Conservation (phyloP, 2,329 filamentous ascomycete genomes). For the Bipolaris sorokiniana region DNA sequence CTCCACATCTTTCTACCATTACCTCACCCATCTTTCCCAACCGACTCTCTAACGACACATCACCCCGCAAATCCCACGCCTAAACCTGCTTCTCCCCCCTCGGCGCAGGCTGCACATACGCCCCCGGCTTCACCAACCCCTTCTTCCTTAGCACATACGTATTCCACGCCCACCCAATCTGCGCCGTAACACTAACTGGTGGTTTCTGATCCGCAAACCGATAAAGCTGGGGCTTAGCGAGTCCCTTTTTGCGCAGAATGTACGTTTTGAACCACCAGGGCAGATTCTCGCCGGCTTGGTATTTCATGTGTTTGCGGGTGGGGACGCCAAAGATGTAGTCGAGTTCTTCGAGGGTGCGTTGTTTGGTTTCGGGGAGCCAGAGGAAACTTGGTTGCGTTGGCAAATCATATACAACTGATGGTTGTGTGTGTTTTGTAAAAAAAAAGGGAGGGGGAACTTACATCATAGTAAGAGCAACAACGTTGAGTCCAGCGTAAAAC, state of each 20-base stretch:
- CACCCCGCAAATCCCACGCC: not conserved
- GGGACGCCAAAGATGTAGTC: constrained; percentile 59
- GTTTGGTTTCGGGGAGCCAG: constrained; percentile 58
- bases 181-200: constrained; percentile 23
- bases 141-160: constrained; percentile 29
- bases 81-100: constrained; percentile 30
- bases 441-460: constrained; percentile 14
- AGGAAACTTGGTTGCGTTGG: constrained; percentile 53
- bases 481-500: constrained; percentile 67
- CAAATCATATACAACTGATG: not conserved
- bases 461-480: constrained; percentile 67
- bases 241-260: constrained; percentile 48
- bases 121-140: constrained; percentile 22
- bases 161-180: constrained; percentile 31
- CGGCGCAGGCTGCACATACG: constrained; percentile 18
- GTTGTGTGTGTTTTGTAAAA: no score
- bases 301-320: constrained; percentile 49
- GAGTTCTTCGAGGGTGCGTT: constrained; percentile 56
- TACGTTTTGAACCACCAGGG: constrained; percentile 57
- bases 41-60: no score
- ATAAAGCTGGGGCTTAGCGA: constrained; percentile 49
- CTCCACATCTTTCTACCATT: no score
- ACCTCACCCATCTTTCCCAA: no score
- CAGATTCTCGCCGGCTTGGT: constrained; percentile 36
- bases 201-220: constrained; percentile 39